phyloP scores from a whole-genome alignment of 495 filamentous ascomycete species.

The Tuber umbilicatum region DNA sequence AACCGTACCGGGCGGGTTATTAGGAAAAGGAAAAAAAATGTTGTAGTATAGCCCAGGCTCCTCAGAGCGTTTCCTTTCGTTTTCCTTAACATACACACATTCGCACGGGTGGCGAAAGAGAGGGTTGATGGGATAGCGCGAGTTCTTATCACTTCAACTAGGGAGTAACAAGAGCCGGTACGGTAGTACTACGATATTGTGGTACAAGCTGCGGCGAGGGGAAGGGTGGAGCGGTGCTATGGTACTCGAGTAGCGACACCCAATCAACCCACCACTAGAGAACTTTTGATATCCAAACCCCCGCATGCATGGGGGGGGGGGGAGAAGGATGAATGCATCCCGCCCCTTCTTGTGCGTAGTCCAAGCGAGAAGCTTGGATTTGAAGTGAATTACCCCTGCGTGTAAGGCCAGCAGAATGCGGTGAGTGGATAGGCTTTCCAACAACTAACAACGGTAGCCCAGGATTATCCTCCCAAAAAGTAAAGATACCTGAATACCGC shows the following conservation, averaged over 20 bases:
- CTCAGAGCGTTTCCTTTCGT: constrained; percentile 30
- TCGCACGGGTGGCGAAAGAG: constrained; percentile 6
- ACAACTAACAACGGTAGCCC: constrained; percentile 13
- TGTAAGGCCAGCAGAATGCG: constrained; percentile 13
- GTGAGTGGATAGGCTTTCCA: constrained; percentile 21
- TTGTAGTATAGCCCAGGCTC: constrained; percentile 11
- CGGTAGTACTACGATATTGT: constrained; percentile 8
- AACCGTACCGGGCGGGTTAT: not conserved
- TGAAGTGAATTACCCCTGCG: constrained; percentile 35
- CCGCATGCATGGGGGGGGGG: not conserved
- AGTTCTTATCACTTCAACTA: constrained; percentile 24
- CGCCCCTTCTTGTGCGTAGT: constrained; percentile 13
- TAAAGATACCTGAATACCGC: not conserved
- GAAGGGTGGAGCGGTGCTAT: constrained; percentile 4
- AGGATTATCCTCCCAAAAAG: constrained; percentile 15
- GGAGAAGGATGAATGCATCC: not conserved
- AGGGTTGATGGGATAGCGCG: constrained; percentile 16
- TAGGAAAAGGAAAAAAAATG: not conserved
- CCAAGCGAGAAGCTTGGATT: constrained; percentile 30
- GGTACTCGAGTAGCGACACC: constrained; percentile 21
- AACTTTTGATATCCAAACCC: not conserved
- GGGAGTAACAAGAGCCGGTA: not conserved
- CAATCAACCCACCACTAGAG: not conserved
- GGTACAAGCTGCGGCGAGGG: not conserved
- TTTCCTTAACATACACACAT: constrained; percentile 32